Evolutionary conservation across 208 protist species (phyloP).

Genomic region (Acanthamoeba healyi): DNA sequence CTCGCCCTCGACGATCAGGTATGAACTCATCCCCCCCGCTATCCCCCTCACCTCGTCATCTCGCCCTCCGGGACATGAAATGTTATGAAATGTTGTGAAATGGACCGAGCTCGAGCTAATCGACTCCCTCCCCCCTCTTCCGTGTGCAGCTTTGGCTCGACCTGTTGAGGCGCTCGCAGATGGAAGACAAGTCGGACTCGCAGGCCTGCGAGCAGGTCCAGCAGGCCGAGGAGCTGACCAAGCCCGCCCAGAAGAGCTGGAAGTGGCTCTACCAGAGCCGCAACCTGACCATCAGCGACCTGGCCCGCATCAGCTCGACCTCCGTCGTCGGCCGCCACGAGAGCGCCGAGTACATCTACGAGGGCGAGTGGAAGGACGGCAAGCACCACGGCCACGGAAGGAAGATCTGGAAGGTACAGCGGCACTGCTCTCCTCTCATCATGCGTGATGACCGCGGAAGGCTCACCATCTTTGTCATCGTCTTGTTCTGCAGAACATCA

Average conservation of each 20-base stretch:
- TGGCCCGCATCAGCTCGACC: not conserved
- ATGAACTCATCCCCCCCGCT: not conserved
- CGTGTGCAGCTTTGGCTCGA: constrained; percentile 29
- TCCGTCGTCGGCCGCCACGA: constrained; percentile 56
- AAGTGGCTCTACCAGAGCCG: constrained; percentile 68
- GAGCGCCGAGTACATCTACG: constrained; percentile 65
- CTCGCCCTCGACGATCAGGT: constrained; percentile 68
- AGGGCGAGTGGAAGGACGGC: constrained; percentile 71
- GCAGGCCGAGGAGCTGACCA: not conserved
- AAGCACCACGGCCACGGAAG: constrained; percentile 56
- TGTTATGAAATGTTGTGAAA: not conserved
- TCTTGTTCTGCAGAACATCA: constrained; percentile 52
- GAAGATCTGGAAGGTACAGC: constrained; percentile 64
- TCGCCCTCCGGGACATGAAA: not conserved
- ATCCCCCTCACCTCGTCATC: too few relatives aligned
- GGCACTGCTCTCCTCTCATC: not conserved
- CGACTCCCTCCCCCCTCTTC: too few relatives aligned
- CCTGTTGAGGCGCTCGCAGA: not conserved
- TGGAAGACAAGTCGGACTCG: not conserved
- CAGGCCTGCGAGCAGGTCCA: too few relatives aligned
- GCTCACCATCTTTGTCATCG: not conserved
- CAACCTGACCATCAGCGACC: not conserved
- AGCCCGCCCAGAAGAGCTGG: constrained; percentile 71
- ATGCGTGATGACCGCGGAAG: not conserved
- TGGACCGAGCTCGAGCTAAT: too few relatives aligned